These are phyloP conservation scores for Verbascum thapsus DNA, from an alignment of 257 asterid genomes.

Conservation along the genomic window DNA sequence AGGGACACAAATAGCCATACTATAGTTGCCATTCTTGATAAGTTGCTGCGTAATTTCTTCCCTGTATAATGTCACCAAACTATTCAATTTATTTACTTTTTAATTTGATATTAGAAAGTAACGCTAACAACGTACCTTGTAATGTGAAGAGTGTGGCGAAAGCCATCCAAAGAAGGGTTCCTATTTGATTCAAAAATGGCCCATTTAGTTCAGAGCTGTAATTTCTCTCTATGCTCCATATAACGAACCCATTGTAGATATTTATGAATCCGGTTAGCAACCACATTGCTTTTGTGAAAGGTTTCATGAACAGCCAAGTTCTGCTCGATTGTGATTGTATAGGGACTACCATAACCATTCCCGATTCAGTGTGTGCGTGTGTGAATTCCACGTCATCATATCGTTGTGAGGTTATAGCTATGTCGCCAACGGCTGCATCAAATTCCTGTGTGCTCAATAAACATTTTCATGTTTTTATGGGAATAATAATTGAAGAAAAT, in stretches of 20 bases:
- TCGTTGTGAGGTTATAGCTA: constrained; percentile 34
- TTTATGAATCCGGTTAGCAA: constrained; percentile 27
- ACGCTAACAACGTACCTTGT: too few relatives aligned
- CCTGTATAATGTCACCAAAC: constrained; percentile 28
- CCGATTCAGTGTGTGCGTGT: constrained; percentile 44
- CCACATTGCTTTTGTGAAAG: constrained; percentile 51
- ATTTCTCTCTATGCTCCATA: constrained; percentile 47
- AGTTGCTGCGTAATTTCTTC: constrained; percentile 36
- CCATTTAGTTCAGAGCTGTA: too few relatives aligned
- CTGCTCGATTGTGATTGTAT: too few relatives aligned
- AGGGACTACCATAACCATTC: constrained; percentile 41
- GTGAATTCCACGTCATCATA: constrained; percentile 44
- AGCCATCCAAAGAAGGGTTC: constrained; percentile 37
- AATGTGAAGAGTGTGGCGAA: constrained; percentile 39
- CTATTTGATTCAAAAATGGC: constrained; percentile 29
- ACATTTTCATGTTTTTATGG: too few relatives aligned
- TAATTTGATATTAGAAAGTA: too few relatives aligned
- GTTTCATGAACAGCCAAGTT: too few relatives aligned
- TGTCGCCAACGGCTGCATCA: too few relatives aligned
- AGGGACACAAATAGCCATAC: constrained; percentile 46
- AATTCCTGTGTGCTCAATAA: constrained; percentile 49
- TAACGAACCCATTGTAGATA: constrained; percentile 41
- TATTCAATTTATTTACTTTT: not conserved
- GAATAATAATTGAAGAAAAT: too few relatives aligned
- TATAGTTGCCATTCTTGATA: constrained; percentile 42